A percentile compares a stretch with the other conserved stretches of the same genome.
These are phyloP conservation scores for Cucurbita argyrosperma DNA, from an alignment of 306 rosid genomes.

Conservation along the genomic window DNA sequence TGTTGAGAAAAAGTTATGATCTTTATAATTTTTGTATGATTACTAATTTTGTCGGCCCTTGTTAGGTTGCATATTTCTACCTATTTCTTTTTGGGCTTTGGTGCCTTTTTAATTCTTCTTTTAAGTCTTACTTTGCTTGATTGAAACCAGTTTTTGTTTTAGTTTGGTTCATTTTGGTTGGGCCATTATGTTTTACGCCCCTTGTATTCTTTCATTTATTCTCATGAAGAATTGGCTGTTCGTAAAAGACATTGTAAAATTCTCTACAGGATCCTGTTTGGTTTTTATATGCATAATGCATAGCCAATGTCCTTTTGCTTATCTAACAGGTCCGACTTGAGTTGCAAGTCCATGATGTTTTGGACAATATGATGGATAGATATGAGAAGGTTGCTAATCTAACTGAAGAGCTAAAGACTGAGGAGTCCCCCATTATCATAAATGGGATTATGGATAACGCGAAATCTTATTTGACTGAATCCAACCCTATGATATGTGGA, in stretches of 20 bases:
- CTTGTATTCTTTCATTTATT: not conserved
- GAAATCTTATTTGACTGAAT: conserved; percentile 8
- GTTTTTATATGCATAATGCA: not conserved
- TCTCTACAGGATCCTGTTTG: not conserved
- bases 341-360: conserved; percentile 56
- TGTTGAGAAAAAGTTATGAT: not conserved
- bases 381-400: conserved; percentile 22
- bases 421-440: conserved; percentile 24
- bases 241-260: not conserved
- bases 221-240: not conserved
- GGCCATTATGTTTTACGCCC: not conserved
- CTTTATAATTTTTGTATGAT: not conserved
- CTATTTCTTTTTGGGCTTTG: not conserved
- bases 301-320: not conserved
- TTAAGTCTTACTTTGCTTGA: not conserved
- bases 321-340: conserved; percentile 51
- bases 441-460: conserved; percentile 37
- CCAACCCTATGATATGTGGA: conserved; percentile 19
- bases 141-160: not conserved
- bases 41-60: not conserved
- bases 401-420: conserved; percentile 21
- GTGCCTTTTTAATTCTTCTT: not conserved
- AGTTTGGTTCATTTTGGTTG: not conserved
- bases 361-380: conserved; percentile 22
- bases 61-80: not conserved